phyloP scores from a whole-genome alignment of 139 green algal species.

The Chlamydomonas sphaeroides region DNA sequence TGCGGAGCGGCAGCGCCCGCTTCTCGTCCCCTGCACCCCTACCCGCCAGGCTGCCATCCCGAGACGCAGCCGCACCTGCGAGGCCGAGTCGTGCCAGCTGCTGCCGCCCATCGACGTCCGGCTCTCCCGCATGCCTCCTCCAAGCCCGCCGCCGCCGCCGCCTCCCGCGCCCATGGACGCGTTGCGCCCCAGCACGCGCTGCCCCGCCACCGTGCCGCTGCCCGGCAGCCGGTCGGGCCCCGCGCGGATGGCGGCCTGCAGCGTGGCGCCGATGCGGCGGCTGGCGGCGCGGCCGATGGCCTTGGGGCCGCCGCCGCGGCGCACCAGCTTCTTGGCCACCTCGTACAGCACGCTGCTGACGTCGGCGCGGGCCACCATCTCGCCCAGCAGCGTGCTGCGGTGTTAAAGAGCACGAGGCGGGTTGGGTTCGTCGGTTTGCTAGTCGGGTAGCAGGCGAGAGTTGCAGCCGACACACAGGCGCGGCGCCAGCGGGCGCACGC shows the following conservation, averaged over 20 bases:
- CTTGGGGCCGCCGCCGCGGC: slow-evolving; percentile 24
- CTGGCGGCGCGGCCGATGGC: not conserved
- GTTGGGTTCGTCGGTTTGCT: too few species aligned
- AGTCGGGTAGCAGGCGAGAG: too few species aligned
- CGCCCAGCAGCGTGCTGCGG: slow-evolving; percentile 13
- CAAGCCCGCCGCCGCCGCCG: not conserved
- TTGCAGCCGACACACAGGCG: too few species aligned
- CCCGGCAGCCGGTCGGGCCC: not conserved
- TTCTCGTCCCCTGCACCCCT: too few species aligned
- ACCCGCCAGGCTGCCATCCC: too few species aligned
- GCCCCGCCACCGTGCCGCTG: not conserved
- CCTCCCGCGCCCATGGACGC: not conserved
- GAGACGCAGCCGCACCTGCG: too few species aligned
- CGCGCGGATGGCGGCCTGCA: slow-evolving; percentile 10
- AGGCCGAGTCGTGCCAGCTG: not conserved
- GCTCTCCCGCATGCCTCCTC: not conserved
- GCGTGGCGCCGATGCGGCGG: not conserved
- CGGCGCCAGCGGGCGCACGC: too few species aligned
- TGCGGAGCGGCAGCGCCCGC: too few species aligned
- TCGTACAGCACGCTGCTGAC: slow-evolving; percentile 38
- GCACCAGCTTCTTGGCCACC: slow-evolving; percentile 38
- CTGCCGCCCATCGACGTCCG: not conserved
- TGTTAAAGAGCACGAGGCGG: too few species aligned
- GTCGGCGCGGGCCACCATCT: slow-evolving; percentile 38
- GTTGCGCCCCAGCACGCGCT: not conserved